Evolutionary conservation across 371 early-diverging fungal genomes (phyloP), one percentile per base, ranked within the genome.

Genomic region (Nematocida ausubeli): DNA sequence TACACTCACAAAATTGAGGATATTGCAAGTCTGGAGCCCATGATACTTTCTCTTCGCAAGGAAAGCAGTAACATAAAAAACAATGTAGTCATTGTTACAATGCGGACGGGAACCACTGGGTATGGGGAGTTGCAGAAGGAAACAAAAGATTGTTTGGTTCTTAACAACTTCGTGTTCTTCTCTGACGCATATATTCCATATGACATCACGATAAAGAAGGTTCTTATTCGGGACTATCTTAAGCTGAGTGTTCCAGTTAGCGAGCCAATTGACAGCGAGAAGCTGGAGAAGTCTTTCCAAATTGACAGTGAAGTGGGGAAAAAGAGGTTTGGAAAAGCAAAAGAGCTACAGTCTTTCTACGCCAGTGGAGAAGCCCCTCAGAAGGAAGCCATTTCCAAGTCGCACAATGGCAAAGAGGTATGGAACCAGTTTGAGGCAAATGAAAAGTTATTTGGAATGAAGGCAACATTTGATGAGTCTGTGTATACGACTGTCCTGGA

Each of bases 361-460:
- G 16, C 19, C 19, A 34, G 30, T 5, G 22, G 0, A 26, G 40
- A 30, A 9, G 19, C 34, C 19, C 56, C 44, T 6, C 7, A 28
- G 35, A 34, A 50, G 28, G 47, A 22, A 40, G 44, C 37, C 2
- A 19, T 19, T 3, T 24, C 12, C 5, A 47, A 34, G 9, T 2
- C 62, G 2, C 50, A 55, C 16, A 16, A 44, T 1, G 1, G 47
- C 19, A 58, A 54, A 3, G 24, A 66, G 39, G 71, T 87, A 30
- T 98, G 97, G 97, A 94, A 98, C 87, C 97, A 98, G 84, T 98
- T 98, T 88, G 92, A 90, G n/a, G 92, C 88, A 2, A 96, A 96
- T 82, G 92, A 94, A 83, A 85, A 88, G 72, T 86, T 92, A 52
- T 96, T 96, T 89, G 96, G 96, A 1, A 88, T 98, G 64, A 92